Evolutionary conservation across 2,329 filamentous ascomycete genomes (phyloP).

Genomic region (Oidium heveae): DNA sequence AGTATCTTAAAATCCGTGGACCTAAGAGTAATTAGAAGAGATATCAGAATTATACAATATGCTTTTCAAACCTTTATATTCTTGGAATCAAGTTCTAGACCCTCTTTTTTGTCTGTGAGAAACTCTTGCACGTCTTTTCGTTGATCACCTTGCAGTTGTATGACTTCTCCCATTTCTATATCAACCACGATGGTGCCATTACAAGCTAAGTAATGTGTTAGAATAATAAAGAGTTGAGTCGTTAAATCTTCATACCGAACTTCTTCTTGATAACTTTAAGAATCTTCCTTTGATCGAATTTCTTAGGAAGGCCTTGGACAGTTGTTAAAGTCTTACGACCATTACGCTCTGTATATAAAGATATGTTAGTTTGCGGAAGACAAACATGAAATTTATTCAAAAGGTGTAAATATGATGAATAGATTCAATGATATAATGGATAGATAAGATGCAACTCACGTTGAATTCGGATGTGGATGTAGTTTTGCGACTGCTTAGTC

Average conservation of each 20-base stretch:
- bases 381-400: neutral
- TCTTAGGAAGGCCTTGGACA: constrained; percentile 94
- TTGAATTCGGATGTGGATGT: constrained; percentile 99
- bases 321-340: constrained; percentile 99
- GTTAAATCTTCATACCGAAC: constrained; percentile 38
- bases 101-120: constrained; percentile 80
- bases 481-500: constrained; percentile 85
- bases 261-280: constrained; percentile 99
- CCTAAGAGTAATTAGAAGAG: constrained; percentile 12
- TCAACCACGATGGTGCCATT: constrained; percentile 99
- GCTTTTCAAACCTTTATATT: constrained; percentile 56
- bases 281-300: constrained; percentile 99
- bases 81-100: constrained; percentile 81
- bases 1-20: constrained; percentile 36
- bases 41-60: neutral
- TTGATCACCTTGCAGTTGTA: constrained; percentile 98
- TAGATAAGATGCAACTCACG: constrained; percentile 37
- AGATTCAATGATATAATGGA: neutral
- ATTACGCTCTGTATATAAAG: constrained; percentile 64
- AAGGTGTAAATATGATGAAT: neutral
- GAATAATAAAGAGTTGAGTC: neutral
- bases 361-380: neutral
- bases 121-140: constrained; percentile 97
- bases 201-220: constrained; percentile 37
- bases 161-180: constrained; percentile 94